Conservation (phyloP, 2,329 filamentous ascomycete species). For the Orbilia brochopaga region DNA sequence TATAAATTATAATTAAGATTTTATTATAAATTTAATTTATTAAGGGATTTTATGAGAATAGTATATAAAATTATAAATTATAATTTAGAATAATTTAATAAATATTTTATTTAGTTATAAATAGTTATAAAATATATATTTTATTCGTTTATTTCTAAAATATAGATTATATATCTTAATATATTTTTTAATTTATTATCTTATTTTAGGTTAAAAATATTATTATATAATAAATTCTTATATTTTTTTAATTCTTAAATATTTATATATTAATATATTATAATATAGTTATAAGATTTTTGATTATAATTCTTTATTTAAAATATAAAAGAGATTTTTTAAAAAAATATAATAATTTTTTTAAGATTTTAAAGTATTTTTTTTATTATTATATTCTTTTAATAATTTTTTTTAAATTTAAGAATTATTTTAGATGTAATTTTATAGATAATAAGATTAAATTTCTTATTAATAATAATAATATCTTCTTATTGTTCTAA, state of each 20-base stretch:
- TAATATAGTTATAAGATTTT: background rate
- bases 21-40: background rate
- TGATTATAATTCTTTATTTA: background rate
- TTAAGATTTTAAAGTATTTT: background rate
- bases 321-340: background rate
- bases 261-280: slow-evolving; percentile 1
- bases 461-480: slow-evolving; percentile 8
- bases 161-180: background rate
- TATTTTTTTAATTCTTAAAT: background rate
- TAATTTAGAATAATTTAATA: slow-evolving; percentile 1
- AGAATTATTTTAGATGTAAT: background rate
- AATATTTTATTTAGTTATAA: slow-evolving; percentile 2
- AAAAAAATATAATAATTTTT: background rate
- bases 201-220: slow-evolving; percentile 5
- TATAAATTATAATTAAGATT: background rate
- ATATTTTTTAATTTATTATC: background rate
- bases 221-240: background rate
- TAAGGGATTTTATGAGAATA: slow-evolving; percentile 4
- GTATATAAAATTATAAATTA: slow-evolving; percentile 11
- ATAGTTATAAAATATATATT: background rate
- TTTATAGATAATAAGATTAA: background rate
- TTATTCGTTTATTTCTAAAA: slow-evolving; percentile 2
- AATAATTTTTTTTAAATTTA: background rate
- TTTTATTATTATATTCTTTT: background rate
- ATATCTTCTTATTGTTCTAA: slow-evolving; percentile 19